These are phyloP conservation scores for Termitomyces bulborhizus DNA, from an alignment of 768 basidiomycete genomes.

Conservation along the genomic window DNA sequence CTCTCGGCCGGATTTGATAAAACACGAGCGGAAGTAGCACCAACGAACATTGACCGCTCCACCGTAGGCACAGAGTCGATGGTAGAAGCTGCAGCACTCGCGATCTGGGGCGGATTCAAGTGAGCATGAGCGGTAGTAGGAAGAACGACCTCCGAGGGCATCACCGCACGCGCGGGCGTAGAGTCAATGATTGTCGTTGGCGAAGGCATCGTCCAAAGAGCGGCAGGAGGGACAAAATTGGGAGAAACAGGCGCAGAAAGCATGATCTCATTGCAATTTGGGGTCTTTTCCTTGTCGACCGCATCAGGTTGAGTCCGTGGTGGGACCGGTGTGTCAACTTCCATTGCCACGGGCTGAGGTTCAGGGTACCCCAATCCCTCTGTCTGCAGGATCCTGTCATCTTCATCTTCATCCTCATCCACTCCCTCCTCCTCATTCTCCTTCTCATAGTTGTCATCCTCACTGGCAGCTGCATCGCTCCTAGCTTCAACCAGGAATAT, in stretches of 20 bases:
- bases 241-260: background rate
- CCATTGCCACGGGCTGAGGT: background rate
- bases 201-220: background rate
- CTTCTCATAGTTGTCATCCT: background rate
- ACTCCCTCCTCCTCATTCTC: background rate
- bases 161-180: too few relatives aligned
- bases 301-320: background rate
- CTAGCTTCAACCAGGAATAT: background rate
- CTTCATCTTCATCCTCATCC: background rate
- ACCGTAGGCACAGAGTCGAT: background rate
- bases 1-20: background rate
- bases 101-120: too few relatives aligned
- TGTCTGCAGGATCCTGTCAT: background rate
- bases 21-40: too few relatives aligned
- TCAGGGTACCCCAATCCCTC: conserved; percentile 1
- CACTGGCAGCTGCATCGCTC: background rate
- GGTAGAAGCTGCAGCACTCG: too few relatives aligned
- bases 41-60: too few relatives aligned
- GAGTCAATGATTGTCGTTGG: too few relatives aligned
- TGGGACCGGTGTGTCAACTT: background rate
- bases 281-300: background rate
- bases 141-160: too few relatives aligned
- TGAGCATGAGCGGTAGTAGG: too few relatives aligned
- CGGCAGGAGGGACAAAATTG: background rate
- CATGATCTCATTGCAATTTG: too few relatives aligned